Evolutionary conservation across 345 rosid species (phyloP).

Genomic region (Jatropha curcas): DNA sequence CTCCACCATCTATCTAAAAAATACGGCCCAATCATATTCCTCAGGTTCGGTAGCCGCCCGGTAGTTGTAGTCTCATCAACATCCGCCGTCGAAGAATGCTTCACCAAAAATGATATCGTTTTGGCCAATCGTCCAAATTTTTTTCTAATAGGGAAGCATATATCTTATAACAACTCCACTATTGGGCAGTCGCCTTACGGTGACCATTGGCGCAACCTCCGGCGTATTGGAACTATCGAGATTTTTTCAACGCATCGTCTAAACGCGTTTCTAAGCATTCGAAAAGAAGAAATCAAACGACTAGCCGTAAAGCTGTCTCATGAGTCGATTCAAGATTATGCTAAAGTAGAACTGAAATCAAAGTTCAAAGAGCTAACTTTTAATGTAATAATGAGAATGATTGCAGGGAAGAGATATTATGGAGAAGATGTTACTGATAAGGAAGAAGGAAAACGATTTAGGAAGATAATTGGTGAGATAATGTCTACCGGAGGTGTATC

Average conservation of each 20-base stretch:
- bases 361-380: neutral
- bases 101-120: slow-evolving; percentile 23
- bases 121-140: slow-evolving; percentile 22
- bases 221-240: slow-evolving; percentile 36
- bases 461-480: slow-evolving; percentile 37
- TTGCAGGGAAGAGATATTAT: slow-evolving; percentile 12
- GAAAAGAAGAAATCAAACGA: slow-evolving; percentile 35
- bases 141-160: neutral
- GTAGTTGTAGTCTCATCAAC: slow-evolving; percentile 25
- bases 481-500: slow-evolving; percentile 25
- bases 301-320: neutral
- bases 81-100: slow-evolving; percentile 18
- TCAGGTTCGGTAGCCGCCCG: slow-evolving; percentile 22
- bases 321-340: neutral
- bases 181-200: slow-evolving; percentile 33
- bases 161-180: slow-evolving; percentile 34
- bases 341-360: neutral
- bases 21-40: slow-evolving; percentile 39
- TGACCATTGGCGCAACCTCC: slow-evolving; percentile 46
- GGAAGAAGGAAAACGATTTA: slow-evolving; percentile 26
- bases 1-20: slow-evolving; percentile 32
- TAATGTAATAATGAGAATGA: slow-evolving; percentile 19
- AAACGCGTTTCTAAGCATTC: slow-evolving; percentile 12
- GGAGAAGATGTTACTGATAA: slow-evolving; percentile 3
- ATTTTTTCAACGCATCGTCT: slow-evolving; percentile 41